A percentile compares a stretch with the other conserved stretches of the same genome.
These are phyloP conservation scores for Diplodia corticola DNA, from an alignment of 2,329 filamentous ascomycete genomes.

Conservation along the genomic window DNA sequence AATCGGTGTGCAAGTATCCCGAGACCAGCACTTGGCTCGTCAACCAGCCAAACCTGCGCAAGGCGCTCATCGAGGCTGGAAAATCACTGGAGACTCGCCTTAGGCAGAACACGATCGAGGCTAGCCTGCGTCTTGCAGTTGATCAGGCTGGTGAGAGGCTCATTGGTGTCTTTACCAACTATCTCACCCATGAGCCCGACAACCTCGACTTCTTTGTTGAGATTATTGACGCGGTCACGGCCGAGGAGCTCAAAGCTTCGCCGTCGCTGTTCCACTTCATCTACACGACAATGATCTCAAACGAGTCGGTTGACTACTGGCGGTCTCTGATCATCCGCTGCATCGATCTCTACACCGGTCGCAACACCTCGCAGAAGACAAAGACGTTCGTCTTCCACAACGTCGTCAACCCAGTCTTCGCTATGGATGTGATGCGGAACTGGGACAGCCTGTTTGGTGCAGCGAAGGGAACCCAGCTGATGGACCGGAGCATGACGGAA, in stretches of 20 bases:
- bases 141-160: conserved; percentile 88
- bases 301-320: conserved; percentile 82
- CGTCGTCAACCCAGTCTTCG: conserved; percentile 92
- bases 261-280: conserved; percentile 79
- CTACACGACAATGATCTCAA: conserved; percentile 80
- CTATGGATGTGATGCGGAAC: conserved; percentile 89
- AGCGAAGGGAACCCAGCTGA: conserved; percentile 66
- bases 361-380: conserved; percentile 77
- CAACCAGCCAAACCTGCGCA: conserved; percentile 58
- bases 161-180: conserved; percentile 79
- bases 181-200: conserved; percentile 70
- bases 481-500: conserved; percentile 85
- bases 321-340: conserved; percentile 79
- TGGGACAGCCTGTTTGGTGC: conserved; percentile 63
- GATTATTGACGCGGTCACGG: conserved; percentile 79
- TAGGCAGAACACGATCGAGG: conserved; percentile 66
- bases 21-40: conserved; percentile 67
- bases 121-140: conserved; percentile 75
- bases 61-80: conserved; percentile 62
- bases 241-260: conserved; percentile 76
- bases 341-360: conserved; percentile 81
- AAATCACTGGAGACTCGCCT: conserved; percentile 78
- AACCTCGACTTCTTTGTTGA: conserved; percentile 83
- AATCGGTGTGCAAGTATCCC: conserved; percentile 71
- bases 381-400: conserved; percentile 92